phyloP scores from a whole-genome alignment of 164 flowering plant genomes.

The Stephania yunnanensis region DNA sequence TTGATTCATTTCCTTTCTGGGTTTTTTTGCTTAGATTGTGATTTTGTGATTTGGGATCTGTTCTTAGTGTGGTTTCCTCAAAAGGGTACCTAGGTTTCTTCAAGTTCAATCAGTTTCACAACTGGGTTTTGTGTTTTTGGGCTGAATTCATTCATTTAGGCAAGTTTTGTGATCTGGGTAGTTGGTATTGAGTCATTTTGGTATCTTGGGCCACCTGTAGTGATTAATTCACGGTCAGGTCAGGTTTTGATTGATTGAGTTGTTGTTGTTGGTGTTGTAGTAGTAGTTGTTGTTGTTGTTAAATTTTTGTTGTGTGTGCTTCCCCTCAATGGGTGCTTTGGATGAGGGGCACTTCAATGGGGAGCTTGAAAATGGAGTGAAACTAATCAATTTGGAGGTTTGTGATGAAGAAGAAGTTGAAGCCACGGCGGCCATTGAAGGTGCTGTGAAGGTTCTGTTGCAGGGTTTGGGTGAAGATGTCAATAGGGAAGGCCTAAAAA shows the following conservation, averaged over 20 bases:
- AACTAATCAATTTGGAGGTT: slow-evolving; percentile 12
- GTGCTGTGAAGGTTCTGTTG: slow-evolving; percentile 76
- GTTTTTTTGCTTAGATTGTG: background rate
- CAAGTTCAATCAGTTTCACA: background rate
- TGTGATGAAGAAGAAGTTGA: slow-evolving; percentile 34
- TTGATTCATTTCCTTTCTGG: background rate
- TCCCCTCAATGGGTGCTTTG: slow-evolving; percentile 73
- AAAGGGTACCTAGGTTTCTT: background rate
- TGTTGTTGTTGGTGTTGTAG: background rate
- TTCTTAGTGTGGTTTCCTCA: background rate
- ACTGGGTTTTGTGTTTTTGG: background rate
- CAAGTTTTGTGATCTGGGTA: background rate
- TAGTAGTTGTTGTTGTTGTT: background rate
- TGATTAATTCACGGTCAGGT: no score
- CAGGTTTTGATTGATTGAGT: background rate
- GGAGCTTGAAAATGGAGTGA: slow-evolving; percentile 50
- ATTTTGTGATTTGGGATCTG: background rate
- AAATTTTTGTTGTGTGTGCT: background rate
- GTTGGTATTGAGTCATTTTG: background rate
- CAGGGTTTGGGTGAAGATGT: slow-evolving; percentile 82
- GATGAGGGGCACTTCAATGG: slow-evolving; percentile 49
- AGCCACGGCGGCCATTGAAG: slow-evolving; percentile 38
- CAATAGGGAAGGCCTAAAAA: slow-evolving; percentile 74
- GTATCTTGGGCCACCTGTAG: no score
- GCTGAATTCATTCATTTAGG: no score